Conservation (phyloP, 352 stramenopile species). For the Pythium brachiatum region DNA sequence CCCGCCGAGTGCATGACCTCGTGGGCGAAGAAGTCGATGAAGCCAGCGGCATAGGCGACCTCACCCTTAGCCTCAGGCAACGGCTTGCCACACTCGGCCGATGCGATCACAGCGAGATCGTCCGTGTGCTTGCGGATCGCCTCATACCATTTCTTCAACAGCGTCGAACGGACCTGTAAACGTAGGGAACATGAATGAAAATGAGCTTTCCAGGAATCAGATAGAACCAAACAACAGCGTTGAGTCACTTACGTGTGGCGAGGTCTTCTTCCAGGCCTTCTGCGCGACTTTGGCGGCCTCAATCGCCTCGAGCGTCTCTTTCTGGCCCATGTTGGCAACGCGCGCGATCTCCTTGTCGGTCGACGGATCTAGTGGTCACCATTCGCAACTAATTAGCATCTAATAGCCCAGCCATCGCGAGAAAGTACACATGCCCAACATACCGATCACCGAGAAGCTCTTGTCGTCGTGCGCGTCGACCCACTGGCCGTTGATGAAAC, state of each 20-base stretch:
- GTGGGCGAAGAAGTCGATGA: conserved; percentile 96
- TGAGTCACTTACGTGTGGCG: conserved; percentile 37
- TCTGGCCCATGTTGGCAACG: conserved; percentile 66
- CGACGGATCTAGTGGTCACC: conserved; percentile 48
- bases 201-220: not conserved
- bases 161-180: conserved; percentile 39
- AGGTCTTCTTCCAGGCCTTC: conserved; percentile 69
- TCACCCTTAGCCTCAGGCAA: conserved; percentile 93
- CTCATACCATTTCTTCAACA: conserved; percentile 83
- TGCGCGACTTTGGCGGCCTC: conserved; percentile 58
- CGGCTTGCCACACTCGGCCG: conserved; percentile 97
- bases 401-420: not conserved
- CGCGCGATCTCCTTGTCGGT: conserved; percentile 68
- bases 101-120: conserved; percentile 93
- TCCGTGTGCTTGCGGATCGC: conserved; percentile 66
- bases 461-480: conserved; percentile 53
- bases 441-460: conserved; percentile 63
- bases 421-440: conserved; percentile 1
- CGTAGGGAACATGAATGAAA: not conserved
- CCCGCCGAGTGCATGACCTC: conserved; percentile 90
- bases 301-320: conserved; percentile 76
- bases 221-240: not conserved
- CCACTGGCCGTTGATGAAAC: conserved; percentile 80
- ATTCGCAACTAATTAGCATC: not conserved
- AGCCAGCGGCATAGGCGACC: conserved; percentile 92